phyloP scores from a whole-genome alignment of 2,329 filamentous ascomycete genomes.

The Fusarium heterosporum region DNA sequence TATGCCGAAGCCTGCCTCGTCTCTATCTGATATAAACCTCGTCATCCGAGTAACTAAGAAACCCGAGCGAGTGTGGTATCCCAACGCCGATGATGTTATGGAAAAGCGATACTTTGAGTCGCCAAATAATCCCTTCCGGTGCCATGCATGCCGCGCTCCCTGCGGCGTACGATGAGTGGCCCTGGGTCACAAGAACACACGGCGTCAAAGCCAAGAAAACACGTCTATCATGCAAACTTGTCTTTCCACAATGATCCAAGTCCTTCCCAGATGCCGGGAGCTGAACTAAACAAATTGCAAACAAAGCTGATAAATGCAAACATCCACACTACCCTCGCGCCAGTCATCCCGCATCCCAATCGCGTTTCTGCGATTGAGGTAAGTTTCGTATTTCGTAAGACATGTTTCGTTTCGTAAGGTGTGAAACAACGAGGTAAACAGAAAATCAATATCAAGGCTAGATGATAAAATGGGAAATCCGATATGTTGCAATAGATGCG shows the following conservation, averaged over 20 bases:
- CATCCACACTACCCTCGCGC: constrained; percentile 38
- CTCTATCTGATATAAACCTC: constrained; percentile 38
- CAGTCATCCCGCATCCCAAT: constrained; percentile 46
- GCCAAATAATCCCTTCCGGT: constrained; percentile 37
- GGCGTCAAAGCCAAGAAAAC: constrained; percentile 30
- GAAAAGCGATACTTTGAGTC: constrained; percentile 32
- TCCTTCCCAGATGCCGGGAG: constrained; percentile 36
- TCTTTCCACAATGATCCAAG: constrained; percentile 38
- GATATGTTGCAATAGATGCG: constrained; percentile 45
- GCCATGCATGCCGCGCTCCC: constrained; percentile 42
- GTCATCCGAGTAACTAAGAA: constrained; percentile 18
- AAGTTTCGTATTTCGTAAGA: constrained; percentile 51
- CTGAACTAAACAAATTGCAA: constrained; percentile 31
- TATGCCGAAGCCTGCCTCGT: constrained; percentile 24
- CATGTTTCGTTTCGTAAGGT: constrained; percentile 50
- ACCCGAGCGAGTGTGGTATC: constrained; percentile 47
- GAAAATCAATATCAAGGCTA: constrained; percentile 36
- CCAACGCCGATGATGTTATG: constrained; percentile 43
- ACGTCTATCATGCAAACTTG: constrained; percentile 41
- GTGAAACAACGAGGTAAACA: constrained; percentile 44
- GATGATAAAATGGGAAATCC: constrained; percentile 29
- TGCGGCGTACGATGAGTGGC: constrained; percentile 42
- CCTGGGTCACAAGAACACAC: constrained; percentile 26
- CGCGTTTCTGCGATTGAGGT: constrained; percentile 40
- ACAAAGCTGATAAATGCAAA: constrained; percentile 21